phyloP scores from a whole-genome alignment of 768 basidiomycete genomes.

The Omphalotus guepiniiformis region DNA sequence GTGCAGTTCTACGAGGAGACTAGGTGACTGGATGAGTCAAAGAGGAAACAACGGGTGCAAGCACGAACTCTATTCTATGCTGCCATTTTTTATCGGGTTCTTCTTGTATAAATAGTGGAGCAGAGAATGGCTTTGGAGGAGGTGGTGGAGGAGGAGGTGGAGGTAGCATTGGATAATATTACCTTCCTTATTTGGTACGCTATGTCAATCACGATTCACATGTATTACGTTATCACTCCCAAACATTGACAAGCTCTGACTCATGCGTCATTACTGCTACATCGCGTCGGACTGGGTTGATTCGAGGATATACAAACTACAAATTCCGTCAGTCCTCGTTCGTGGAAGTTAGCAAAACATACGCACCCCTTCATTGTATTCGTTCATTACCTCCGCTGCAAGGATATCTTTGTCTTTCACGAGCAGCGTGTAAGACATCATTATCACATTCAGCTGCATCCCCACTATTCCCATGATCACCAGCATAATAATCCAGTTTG shows the following conservation, averaged over 20 bases:
- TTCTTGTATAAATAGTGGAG: too few relatives aligned
- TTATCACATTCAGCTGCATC: conserved; percentile 47
- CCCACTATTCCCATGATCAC: conserved; percentile 66
- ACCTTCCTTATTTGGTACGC: too few relatives aligned
- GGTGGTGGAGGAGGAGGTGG: too few relatives aligned
- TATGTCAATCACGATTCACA: too few relatives aligned
- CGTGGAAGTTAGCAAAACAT: background rate
- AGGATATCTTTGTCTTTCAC: conserved; percentile 75
- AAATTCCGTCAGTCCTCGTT: conserved; percentile 1
- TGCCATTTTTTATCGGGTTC: too few relatives aligned
- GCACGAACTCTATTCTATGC: too few relatives aligned
- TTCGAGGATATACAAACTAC: conserved; percentile 81
- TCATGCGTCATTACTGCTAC: conserved; percentile 85
- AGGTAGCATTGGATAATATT: too few relatives aligned
- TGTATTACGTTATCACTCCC: too few relatives aligned
- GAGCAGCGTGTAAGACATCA: conserved; percentile 54
- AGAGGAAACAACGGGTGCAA: too few relatives aligned
- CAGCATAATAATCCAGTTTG: conserved; percentile 74
- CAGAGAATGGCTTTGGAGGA: too few relatives aligned
- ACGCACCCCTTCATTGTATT: conserved; percentile 77
- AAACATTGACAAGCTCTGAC: conserved; percentile 65
- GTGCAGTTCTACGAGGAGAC: too few relatives aligned
- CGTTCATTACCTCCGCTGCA: conserved; percentile 75
- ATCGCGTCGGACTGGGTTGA: conserved; percentile 72
- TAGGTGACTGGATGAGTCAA: too few relatives aligned